Conservation (phyloP, 352 stramenopile genomes). For the Phytophthora capsici region DNA sequence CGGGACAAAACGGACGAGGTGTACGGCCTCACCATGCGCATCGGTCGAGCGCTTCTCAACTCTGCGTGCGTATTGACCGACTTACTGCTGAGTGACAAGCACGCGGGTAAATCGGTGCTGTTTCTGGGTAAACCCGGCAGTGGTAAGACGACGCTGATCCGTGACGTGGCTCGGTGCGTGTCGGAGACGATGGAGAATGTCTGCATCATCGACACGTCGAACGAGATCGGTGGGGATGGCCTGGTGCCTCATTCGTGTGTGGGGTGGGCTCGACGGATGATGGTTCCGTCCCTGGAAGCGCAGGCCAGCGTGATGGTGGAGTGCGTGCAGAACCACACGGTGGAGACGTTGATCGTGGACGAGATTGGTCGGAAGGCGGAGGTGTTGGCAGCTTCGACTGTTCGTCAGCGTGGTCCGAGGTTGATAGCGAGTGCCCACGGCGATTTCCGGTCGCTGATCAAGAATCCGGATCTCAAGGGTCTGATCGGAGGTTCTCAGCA, state of each 20-base stretch:
- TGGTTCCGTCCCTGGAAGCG: slow-evolving; percentile 73
- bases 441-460: slow-evolving; percentile 81
- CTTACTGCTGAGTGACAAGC: slow-evolving; percentile 55
- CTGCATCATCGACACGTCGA: slow-evolving; percentile 91
- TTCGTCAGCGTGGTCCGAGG: slow-evolving; percentile 76
- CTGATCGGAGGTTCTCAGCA: slow-evolving; percentile 65
- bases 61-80: slow-evolving; percentile 71
- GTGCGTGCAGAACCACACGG: slow-evolving; percentile 92
- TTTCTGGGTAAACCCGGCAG: slow-evolving; percentile 66
- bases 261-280: slow-evolving; percentile 78
- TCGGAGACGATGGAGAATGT: slow-evolving; percentile 71
- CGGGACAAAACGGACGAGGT: slow-evolving; percentile 58
- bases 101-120: slow-evolving; percentile 63
- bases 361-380: slow-evolving; percentile 87
- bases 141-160: slow-evolving; percentile 90
- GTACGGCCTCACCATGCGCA: slow-evolving; percentile 73
- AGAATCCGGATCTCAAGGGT: slow-evolving; percentile 83
- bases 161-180: slow-evolving; percentile 77
- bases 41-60: slow-evolving; percentile 71
- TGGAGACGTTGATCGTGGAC: slow-evolving; percentile 89
- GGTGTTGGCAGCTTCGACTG: slow-evolving; percentile 71
- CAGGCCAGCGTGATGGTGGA: slow-evolving; percentile 88
- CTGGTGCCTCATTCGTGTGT: slow-evolving; percentile 78
- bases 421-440: slow-evolving; percentile 89
- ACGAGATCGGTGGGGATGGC: slow-evolving; percentile 91